These are phyloP conservation scores for Pythium volutum DNA, from an alignment of 352 stramenopile species.

Conservation along the genomic window DNA sequence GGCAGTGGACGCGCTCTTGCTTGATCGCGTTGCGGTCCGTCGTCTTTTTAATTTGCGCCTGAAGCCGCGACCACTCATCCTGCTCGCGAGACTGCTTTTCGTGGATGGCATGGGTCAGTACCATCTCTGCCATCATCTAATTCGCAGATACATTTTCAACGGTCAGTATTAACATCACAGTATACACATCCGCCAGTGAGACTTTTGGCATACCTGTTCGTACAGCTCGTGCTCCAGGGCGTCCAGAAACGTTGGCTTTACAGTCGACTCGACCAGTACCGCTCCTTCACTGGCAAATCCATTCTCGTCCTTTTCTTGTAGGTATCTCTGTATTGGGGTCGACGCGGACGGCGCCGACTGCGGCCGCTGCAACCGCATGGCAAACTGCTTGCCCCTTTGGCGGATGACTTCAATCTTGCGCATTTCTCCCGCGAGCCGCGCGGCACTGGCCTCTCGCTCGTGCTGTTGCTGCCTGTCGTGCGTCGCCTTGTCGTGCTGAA, in stretches of 20 bases:
- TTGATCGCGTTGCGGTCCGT: conserved; percentile 16
- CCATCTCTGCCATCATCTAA: conserved; percentile 21
- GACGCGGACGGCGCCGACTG: conserved; percentile 23
- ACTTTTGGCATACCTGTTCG: conserved; percentile 5
- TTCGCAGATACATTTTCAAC: not conserved
- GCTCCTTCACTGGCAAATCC: not conserved
- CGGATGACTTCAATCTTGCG: conserved; percentile 29
- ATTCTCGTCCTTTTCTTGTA: not conserved
- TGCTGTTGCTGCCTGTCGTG: conserved; percentile 17
- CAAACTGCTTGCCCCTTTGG: conserved; percentile 24
- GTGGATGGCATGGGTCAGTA: conserved; percentile 7
- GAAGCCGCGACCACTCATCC: conserved; percentile 14
- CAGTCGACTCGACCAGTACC: not conserved
- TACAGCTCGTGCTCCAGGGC: conserved; percentile 17
- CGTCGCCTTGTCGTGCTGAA: conserved; percentile 13
- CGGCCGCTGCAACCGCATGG: conserved; percentile 24
- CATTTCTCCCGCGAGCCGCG: conserved; percentile 24
- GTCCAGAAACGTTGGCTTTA: conserved; percentile 5
- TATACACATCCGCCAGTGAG: not conserved
- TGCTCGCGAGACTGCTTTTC: not conserved
- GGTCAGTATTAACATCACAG: not conserved
- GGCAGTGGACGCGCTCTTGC: conserved; percentile 6
- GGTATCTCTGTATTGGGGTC: not conserved
- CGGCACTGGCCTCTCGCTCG: conserved; percentile 21
- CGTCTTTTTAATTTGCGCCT: conserved; percentile 15